phyloP scores from a whole-genome alignment of 108 stramenopile species.

The Nitzschia sp. region DNA sequence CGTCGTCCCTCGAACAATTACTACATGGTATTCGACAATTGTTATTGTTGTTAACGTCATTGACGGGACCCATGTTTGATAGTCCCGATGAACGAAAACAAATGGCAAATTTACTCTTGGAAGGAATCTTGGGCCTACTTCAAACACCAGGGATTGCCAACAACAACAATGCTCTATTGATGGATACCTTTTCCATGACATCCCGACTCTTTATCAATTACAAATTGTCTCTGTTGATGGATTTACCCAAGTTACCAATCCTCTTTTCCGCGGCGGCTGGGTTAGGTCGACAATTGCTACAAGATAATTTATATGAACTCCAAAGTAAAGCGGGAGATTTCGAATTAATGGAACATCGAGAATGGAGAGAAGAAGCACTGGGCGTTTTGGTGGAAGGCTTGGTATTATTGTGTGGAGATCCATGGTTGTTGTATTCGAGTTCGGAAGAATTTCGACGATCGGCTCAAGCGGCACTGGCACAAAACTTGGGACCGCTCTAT shows the following conservation, averaged over 20 bases:
- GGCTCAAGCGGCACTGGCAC: slow-evolving; percentile 50
- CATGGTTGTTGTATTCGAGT: slow-evolving; percentile 72
- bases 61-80: slow-evolving; percentile 72
- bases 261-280: slow-evolving; percentile 52
- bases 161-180: slow-evolving; percentile 7
- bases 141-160: slow-evolving; percentile 32
- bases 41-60: slow-evolving; percentile 59
- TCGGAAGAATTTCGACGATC: slow-evolving; percentile 43
- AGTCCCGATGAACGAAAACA: slow-evolving; percentile 49
- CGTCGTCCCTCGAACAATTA: slow-evolving; percentile 5
- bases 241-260: slow-evolving; percentile 38
- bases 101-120: slow-evolving; percentile 61
- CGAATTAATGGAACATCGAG: slow-evolving; percentile 63
- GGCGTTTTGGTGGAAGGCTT: slow-evolving; percentile 61
- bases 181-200: slow-evolving; percentile 61
- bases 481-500: slow-evolving; percentile 70
- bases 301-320: slow-evolving; percentile 65
- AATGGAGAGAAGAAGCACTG: slow-evolving; percentile 79
- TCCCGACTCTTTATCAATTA: slow-evolving; percentile 72
- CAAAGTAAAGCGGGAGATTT: slow-evolving; percentile 63
- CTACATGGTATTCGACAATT: slow-evolving; percentile 71
- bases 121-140: slow-evolving; percentile 63
- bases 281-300: slow-evolving; percentile 59
- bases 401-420: slow-evolving; percentile 72
- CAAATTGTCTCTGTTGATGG: slow-evolving; percentile 42